Evolutionary conservation across 75 land plant genomes (phyloP).

Genomic region (Gnetum montanum): DNA sequence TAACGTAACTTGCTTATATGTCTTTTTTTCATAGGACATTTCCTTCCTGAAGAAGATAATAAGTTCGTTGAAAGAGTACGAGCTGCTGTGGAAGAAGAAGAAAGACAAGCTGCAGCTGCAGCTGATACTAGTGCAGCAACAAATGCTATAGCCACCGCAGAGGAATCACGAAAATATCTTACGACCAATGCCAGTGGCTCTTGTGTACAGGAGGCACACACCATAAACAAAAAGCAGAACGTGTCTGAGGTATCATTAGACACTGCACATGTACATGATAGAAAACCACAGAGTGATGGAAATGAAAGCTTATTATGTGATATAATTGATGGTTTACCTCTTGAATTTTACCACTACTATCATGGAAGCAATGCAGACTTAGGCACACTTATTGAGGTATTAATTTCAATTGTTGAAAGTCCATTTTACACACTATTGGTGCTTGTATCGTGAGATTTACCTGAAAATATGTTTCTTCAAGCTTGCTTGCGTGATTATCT

Average conservation of each 20-base stretch:
- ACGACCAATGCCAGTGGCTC: conserved; percentile 2
- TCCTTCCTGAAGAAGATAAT: conserved; percentile 98
- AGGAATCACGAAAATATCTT: conserved; percentile 50
- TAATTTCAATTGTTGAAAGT: conserved; percentile 1
- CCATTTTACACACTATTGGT: neutral
- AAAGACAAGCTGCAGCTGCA: conserved; percentile 81
- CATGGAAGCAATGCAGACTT: conserved; percentile 84
- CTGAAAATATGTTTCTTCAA: too few relatives aligned
- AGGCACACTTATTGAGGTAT: conserved; percentile 94
- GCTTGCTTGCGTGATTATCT: neutral
- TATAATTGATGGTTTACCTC: conserved; percentile 39
- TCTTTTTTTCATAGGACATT: conserved; percentile 56
- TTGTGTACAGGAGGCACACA: conserved; percentile 3
- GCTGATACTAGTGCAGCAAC: conserved; percentile 82
- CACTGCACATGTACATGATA: conserved; percentile 4
- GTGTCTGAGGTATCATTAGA: neutral
- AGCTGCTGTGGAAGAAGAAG: conserved; percentile 98
- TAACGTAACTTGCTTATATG: too few relatives aligned
- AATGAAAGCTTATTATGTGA: conserved; percentile 18
- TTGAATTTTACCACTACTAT: conserved; percentile 88
- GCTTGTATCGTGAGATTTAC: too few relatives aligned
- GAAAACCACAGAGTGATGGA: conserved; percentile 5
- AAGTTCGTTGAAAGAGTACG: conserved; percentile 82
- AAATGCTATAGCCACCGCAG: conserved; percentile 88
- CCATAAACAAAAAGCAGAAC: neutral